phyloP scores from a whole-genome alignment of 768 basidiomycete species.

The Clathrus columnatus region DNA sequence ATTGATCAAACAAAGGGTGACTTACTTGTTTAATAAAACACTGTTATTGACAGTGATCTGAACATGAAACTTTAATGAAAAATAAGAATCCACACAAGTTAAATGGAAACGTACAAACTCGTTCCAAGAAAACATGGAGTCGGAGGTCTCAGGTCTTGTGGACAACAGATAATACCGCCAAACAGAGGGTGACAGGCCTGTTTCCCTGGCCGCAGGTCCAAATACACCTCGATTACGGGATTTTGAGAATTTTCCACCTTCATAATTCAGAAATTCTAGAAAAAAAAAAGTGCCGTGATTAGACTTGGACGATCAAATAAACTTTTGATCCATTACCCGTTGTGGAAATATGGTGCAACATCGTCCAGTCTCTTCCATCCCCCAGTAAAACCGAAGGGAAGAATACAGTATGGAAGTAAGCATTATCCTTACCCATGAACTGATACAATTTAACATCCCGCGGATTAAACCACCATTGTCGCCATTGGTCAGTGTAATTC shows the following conservation, averaged over 20 bases:
- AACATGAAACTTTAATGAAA: background rate
- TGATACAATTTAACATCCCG: slow-evolving; percentile 87
- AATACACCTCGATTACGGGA: slow-evolving; percentile 95
- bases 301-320: background rate
- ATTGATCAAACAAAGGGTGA: background rate
- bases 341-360: slow-evolving; percentile 85
- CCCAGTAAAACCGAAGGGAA: slow-evolving; percentile 87
- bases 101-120: slow-evolving; percentile 59
- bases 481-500: slow-evolving; percentile 90
- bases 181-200: slow-evolving; percentile 86
- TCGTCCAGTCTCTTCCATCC: slow-evolving; percentile 90
- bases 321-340: slow-evolving; percentile 64
- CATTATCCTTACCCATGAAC: slow-evolving; percentile 99
- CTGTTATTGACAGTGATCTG: slow-evolving; percentile 91
- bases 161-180: slow-evolving; percentile 96
- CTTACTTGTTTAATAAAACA: slow-evolving; percentile 85
- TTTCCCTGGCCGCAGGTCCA: slow-evolving; percentile 87
- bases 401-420: slow-evolving; percentile 96
- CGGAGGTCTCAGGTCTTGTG: slow-evolving; percentile 85
- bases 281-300: background rate
- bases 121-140: slow-evolving; percentile 95
- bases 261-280: slow-evolving; percentile 93
- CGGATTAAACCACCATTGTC: slow-evolving; percentile 93
- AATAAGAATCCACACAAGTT: background rate
- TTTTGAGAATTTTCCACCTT: slow-evolving; percentile 98